phyloP scores from a whole-genome alignment of 2,329 filamentous ascomycete species.

The Fusarium zealandicum region DNA sequence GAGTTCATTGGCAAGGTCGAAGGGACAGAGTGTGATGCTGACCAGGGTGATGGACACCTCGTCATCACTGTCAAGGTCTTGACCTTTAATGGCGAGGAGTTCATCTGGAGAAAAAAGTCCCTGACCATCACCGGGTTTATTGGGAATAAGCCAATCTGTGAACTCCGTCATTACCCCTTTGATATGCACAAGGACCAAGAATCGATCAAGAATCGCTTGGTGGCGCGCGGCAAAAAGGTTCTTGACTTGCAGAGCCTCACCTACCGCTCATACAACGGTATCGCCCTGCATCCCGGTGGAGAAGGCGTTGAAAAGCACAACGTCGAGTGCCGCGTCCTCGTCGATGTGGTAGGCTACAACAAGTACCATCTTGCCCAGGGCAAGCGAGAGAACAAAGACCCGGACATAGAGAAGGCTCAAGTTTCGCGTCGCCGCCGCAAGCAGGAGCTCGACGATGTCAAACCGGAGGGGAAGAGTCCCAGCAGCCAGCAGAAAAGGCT shows the following conservation, averaged over 20 bases:
- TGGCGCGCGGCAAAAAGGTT: conserved; percentile 48
- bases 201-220: conserved; percentile 41
- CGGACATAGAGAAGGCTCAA: conserved; percentile 37
- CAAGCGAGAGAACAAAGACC: conserved; percentile 47
- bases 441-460: conserved; percentile 12
- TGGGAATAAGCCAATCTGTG: conserved; percentile 52
- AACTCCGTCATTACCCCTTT: conserved; percentile 50
- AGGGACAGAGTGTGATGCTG: conserved; percentile 42
- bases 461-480: conserved; percentile 5
- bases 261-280: conserved; percentile 52
- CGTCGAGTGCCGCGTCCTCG: conserved; percentile 51
- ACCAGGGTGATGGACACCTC: conserved; percentile 26
- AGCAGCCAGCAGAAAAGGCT: conserved; percentile 39
- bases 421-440: conserved; percentile 6
- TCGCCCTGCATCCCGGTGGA: conserved; percentile 44
- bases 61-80: conserved; percentile 46
- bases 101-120: conserved; percentile 49
- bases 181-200: conserved; percentile 44
- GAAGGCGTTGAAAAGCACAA: conserved; percentile 43
- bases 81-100: conserved; percentile 50
- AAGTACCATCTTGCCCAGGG: conserved; percentile 50
- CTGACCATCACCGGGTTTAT: conserved; percentile 45
- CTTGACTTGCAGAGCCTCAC: conserved; percentile 52
- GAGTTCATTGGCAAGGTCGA: conserved; percentile 53
- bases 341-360: conserved; percentile 53